phyloP scores from a whole-genome alignment of 495 filamentous ascomycete genomes.

The Penicillium lividum region DNA sequence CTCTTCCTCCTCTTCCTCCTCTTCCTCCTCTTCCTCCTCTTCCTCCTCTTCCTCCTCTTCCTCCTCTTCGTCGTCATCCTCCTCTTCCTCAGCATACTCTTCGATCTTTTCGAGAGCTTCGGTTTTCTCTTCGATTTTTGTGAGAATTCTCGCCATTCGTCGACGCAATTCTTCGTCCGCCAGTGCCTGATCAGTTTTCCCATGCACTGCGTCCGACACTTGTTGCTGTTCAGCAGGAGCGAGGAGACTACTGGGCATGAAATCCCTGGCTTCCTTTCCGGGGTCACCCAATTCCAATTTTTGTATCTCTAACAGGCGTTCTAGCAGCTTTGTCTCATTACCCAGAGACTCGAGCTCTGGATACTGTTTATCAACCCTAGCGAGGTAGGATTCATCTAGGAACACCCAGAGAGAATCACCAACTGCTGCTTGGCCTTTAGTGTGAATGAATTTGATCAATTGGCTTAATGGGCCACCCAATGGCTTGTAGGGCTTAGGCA shows the following conservation, averaged over 20 bases:
- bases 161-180: neutral
- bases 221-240: neutral
- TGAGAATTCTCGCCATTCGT: neutral
- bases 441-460: neutral
- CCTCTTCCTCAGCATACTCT: neutral
- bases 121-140: too few species aligned
- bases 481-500: neutral
- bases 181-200: neutral
- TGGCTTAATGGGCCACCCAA: neutral
- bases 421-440: neutral
- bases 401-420: neutral
- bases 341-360: neutral
- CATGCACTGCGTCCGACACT: neutral
- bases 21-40: too few species aligned
- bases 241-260: neutral
- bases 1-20: too few species aligned
- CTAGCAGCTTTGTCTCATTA: neutral
- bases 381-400: neutral
- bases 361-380: neutral
- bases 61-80: too few species aligned
- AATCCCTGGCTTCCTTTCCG: neutral
- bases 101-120: neutral
- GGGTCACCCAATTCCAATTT: neutral
- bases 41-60: too few species aligned
- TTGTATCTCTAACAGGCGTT: neutral